A percentile compares a stretch with the other conserved stretches of the same genome.
Evolutionary conservation across 192 early-diverging fungal genomes (phyloP).

Genomic region (Powellomyces hirtus): DNA sequence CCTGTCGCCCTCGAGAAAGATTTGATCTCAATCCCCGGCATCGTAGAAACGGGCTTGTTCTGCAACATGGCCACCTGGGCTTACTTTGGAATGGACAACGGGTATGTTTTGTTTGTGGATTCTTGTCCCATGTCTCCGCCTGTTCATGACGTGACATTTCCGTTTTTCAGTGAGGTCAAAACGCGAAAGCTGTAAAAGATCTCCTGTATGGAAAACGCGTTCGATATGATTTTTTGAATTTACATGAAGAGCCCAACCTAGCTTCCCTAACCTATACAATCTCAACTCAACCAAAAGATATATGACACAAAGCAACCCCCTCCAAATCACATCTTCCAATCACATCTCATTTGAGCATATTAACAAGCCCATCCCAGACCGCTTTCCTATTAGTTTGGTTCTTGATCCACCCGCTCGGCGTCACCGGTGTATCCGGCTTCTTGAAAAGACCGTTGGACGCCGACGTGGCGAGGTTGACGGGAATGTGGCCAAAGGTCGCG

Average conservation of each 20-base stretch:
- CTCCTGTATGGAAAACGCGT: no score
- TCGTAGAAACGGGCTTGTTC: slow-evolving; percentile 92
- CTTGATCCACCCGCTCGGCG: neutral
- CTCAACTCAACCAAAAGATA: no score
- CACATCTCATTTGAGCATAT: no score
- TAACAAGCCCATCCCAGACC: neutral
- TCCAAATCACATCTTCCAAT: no score
- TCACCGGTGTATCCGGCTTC: neutral
- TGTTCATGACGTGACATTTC: no score
- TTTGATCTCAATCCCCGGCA: slow-evolving; percentile 77
- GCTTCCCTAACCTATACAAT: no score
- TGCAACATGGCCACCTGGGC: slow-evolving; percentile 78
- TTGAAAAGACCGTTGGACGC: neutral
- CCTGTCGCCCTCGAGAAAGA: slow-evolving; percentile 52
- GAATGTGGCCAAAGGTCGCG: neutral
- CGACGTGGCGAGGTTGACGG: neutral
- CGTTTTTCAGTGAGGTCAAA: neutral
- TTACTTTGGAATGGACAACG: slow-evolving; percentile 84
- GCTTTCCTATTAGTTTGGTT: neutral
- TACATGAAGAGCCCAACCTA: no score
- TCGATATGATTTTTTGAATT: no score
- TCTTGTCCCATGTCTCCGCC: neutral
- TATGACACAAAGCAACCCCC: no score
- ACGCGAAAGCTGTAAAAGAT: neutral
- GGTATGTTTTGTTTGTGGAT: slow-evolving; percentile 11